Evolutionary conservation across 176 grass and related monocot genomes (phyloP).

Genomic region (Oryza punctata): DNA sequence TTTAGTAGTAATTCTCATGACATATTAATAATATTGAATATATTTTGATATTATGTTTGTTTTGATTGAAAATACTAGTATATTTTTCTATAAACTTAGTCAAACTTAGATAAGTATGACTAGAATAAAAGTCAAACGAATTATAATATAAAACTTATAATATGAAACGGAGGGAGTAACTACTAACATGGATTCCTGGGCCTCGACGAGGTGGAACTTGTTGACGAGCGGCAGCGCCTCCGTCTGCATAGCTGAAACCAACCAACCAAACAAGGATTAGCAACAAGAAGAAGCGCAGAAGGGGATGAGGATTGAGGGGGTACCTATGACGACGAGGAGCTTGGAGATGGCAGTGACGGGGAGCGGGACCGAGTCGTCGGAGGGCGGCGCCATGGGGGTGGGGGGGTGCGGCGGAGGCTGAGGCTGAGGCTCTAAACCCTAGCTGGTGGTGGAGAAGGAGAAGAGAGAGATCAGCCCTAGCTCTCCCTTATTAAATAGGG

Average conservation of each 20-base stretch:
- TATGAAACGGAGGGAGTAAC: too few relatives aligned
- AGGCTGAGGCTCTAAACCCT: slow-evolving; percentile 9
- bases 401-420: neutral
- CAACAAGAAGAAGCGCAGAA: neutral
- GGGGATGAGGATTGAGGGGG: too few relatives aligned
- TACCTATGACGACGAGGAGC: slow-evolving; percentile 83
- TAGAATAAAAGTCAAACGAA: too few relatives aligned
- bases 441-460: neutral
- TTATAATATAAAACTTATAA: too few relatives aligned
- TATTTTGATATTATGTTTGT: too few relatives aligned
- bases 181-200: slow-evolving; percentile 53
- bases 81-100: too few relatives aligned
- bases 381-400: slow-evolving; percentile 36
- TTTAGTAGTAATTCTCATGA: too few relatives aligned
- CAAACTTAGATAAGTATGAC: too few relatives aligned
- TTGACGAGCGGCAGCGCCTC: slow-evolving; percentile 75
- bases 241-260: slow-evolving; percentile 74
- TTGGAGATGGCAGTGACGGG: slow-evolving; percentile 47
- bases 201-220: slow-evolving; percentile 69
- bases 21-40: too few relatives aligned
- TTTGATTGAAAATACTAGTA: too few relatives aligned
- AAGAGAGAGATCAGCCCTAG: too few relatives aligned
- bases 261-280: neutral
- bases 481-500: too few relatives aligned
- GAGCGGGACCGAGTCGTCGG: slow-evolving; percentile 7